phyloP scores from a whole-genome alignment of 2,329 filamentous ascomycete genomes.

The Xylaria sp. region DNA sequence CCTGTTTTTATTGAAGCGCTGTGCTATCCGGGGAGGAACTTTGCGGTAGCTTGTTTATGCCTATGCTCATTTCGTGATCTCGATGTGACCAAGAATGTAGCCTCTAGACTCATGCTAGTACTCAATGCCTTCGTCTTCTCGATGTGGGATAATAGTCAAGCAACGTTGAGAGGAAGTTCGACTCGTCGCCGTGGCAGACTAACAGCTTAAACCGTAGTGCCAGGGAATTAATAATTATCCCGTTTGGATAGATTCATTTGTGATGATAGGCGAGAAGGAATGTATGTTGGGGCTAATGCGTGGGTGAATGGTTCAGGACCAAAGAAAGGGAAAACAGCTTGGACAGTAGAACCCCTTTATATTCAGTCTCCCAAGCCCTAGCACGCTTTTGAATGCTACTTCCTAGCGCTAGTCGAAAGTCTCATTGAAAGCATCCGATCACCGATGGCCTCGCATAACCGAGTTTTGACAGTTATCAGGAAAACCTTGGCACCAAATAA shows the following conservation, averaged over 20 bases:
- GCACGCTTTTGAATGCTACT: constrained; percentile 4
- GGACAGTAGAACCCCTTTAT: constrained; percentile 22
- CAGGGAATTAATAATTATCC: neutral
- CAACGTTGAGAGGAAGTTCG: neutral
- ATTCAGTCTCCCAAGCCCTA: constrained; percentile 7
- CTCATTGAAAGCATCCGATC: constrained; percentile 10
- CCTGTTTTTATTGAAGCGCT: neutral
- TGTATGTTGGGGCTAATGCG: neutral
- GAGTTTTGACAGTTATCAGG: constrained; percentile 17
- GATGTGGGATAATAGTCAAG: constrained; percentile 6
- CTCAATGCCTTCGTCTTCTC: constrained; percentile 17
- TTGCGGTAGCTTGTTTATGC: constrained; percentile 3
- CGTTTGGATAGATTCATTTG: constrained; percentile 7
- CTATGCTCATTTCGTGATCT: constrained; percentile 23
- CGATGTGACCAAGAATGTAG: constrained; percentile 19
- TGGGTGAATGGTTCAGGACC: constrained; percentile 10
- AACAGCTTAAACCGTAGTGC: neutral
- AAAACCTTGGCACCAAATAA: constrained; percentile 28
- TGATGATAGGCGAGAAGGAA: constrained; percentile 1
- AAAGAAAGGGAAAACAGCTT: constrained; percentile 11
- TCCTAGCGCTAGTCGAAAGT: constrained; percentile 9
- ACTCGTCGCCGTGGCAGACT: constrained; percentile 12
- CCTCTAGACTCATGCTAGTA: constrained; percentile 31
- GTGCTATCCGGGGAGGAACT: constrained; percentile 17
- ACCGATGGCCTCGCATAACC: constrained; percentile 27